Evolutionary conservation across 83 land plant genomes (phyloP).

Genomic region (Picea abies): DNA sequence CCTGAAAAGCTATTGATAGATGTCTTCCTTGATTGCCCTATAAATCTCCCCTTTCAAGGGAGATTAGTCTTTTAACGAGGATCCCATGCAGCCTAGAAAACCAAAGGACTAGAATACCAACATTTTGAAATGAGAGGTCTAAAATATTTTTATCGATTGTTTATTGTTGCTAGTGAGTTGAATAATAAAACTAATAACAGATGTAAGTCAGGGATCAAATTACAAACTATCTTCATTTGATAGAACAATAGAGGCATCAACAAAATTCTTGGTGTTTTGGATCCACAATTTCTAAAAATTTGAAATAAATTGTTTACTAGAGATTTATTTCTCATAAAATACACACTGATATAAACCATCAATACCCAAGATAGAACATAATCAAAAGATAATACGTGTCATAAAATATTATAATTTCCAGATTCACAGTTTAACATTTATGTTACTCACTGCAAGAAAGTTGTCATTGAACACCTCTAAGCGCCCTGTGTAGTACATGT

Average conservation of each 20-base stretch:
- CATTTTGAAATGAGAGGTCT: no score
- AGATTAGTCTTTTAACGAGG: not conserved
- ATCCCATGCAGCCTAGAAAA: no score
- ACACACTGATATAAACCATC: not conserved
- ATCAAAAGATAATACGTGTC: not conserved
- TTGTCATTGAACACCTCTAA: no score
- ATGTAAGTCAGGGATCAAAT: not conserved
- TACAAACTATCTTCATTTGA: not conserved
- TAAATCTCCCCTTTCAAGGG: no score
- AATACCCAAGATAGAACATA: not conserved
- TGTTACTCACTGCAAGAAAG: slow-evolving; percentile 66
- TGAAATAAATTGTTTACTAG: not conserved
- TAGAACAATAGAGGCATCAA: not conserved
- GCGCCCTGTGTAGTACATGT: no score
- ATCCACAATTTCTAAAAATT: not conserved
- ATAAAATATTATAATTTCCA: not conserved
- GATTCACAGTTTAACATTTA: no score
- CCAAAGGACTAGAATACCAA: no score
- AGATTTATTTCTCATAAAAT: not conserved
- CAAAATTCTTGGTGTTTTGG: not conserved
- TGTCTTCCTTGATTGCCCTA: not conserved
- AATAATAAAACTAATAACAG: not conserved
- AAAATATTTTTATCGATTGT: no score
- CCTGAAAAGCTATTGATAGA: not conserved
- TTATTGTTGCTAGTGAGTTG: not conserved